These are phyloP conservation scores for Talaromyces sp. DNA, from an alignment of 2,329 filamentous ascomycete genomes.

Conservation along the genomic window DNA sequence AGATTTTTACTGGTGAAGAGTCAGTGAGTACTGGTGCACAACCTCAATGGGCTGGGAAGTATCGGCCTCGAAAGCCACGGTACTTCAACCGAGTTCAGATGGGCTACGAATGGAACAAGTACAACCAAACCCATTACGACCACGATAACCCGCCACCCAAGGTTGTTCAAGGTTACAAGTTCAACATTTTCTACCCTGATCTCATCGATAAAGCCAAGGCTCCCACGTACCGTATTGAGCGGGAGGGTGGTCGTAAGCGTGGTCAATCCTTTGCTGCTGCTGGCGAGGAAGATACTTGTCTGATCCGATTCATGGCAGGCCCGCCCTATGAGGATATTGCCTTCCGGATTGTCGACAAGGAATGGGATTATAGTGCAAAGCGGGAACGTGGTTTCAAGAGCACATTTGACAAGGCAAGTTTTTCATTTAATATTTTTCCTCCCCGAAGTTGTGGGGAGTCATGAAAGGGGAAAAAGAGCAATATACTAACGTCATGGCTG, in stretches of 20 bases:
- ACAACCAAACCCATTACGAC: slow-evolving; percentile 99
- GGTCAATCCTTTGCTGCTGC: slow-evolving; percentile 92
- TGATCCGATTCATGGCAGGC: slow-evolving; percentile 93
- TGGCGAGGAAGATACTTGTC: slow-evolving; percentile 93
- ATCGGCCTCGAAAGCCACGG: slow-evolving; percentile 85
- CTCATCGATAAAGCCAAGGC: slow-evolving; percentile 93
- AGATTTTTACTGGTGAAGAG: slow-evolving; percentile 92
- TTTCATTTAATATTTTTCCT: no score
- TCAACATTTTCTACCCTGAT: slow-evolving; percentile 99
- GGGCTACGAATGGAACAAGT: slow-evolving; percentile 99
- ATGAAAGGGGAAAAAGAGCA: no score
- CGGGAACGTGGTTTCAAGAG: slow-evolving; percentile 92
- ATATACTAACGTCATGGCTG: neutral
- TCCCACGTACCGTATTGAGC: slow-evolving; percentile 92
- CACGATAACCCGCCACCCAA: slow-evolving; percentile 97
- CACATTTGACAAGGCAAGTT: slow-evolving; percentile 90
- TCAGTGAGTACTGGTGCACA: slow-evolving; percentile 65
- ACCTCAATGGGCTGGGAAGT: slow-evolving; percentile 80
- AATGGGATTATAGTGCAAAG: slow-evolving; percentile 99
- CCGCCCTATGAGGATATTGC: slow-evolving; percentile 96
- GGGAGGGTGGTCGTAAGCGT: slow-evolving; percentile 83
- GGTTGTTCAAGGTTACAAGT: slow-evolving; percentile 98
- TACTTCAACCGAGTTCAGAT: slow-evolving; percentile 99
- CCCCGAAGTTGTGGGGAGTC: no score
- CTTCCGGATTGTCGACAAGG: slow-evolving; percentile 95